Conservation (phyloP, 805 yeast species). For the Jamesozyma rosinii region DNA sequence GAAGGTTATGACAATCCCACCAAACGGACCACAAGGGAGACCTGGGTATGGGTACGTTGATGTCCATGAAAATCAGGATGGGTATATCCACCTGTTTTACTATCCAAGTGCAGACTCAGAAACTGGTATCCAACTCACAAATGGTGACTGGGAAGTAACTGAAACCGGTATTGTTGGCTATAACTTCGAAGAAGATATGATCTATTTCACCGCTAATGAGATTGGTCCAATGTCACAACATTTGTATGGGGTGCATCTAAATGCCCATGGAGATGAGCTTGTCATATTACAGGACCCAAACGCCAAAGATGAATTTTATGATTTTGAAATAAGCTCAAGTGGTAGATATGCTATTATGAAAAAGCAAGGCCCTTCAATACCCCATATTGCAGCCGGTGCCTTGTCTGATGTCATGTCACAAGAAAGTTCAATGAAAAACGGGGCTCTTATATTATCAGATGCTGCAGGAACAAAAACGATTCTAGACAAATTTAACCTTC, state of each 20-base stretch:
- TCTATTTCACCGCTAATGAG: constrained; percentile 52
- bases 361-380: constrained; percentile 18
- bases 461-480: constrained; percentile 9
- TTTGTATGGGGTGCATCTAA: constrained; percentile 41
- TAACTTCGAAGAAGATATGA: constrained; percentile 37
- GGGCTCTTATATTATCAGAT: constrained; percentile 11
- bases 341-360: constrained; percentile 36
- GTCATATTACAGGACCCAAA: constrained; percentile 17
- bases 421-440: constrained; percentile 6
- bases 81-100: constrained; percentile 57
- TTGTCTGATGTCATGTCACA: constrained; percentile 10
- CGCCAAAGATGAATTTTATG: constrained; percentile 29
- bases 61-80: constrained; percentile 40
- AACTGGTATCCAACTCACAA: constrained; percentile 36
- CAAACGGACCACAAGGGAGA: constrained; percentile 24
- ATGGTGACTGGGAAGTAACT: constrained; percentile 46
- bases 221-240: constrained; percentile 43
- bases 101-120: constrained; percentile 39
- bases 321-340: constrained; percentile 47
- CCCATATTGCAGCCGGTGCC: constrained; percentile 19
- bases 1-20: constrained; percentile 34
- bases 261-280: constrained; percentile 5
- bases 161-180: constrained; percentile 38
- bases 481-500: constrained; percentile 37
- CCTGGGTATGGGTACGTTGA: constrained; percentile 52